Evolutionary conservation across 371 early-diverging fungal species (phyloP), one percentile per base, ranked within the genome.

Genomic region (Capillidium heterosporum): DNA sequence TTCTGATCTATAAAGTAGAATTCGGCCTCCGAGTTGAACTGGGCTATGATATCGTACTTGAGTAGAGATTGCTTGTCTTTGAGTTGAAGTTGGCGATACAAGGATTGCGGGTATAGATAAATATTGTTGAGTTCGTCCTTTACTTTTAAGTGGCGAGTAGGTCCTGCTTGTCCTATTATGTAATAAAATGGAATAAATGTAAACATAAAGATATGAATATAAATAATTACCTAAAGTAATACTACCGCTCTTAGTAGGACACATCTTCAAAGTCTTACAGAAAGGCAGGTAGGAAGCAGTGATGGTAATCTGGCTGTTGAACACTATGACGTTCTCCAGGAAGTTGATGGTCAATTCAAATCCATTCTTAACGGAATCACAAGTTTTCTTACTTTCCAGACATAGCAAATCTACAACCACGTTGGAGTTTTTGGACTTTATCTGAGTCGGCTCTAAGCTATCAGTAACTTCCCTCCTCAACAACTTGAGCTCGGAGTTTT

Each of bases 71-170:
- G 63, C 24, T 59, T 59, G 13, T 56, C 52, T 19, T 64, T 46
- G 8, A 58, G 11, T 1, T 57, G 60, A 19, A 69, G 66, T 44
- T 84, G 82, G 57, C 81, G 81, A 11, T 79, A 61, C 23, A 81
- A 52, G 26, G 77, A 71, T 59, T 84, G 84, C 28, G 84, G 80
- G 59, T 81, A 81, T 61, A 80, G 70, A 35, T 75, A 51, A 1
- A 63, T 66, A 48, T 62, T 66, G 32, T 67, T 64, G 46, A 71
- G 70, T 15, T 65, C 61, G 55, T 72, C 72, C 17, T 60, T 56
- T 64, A 73, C 67, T 1, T 67, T 40, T 48, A 68, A 68, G 13
- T 71, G 71, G 47, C 72, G 65, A 0, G 75, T 61, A 3, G 78
- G 72, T 10, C 62, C 57, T 44, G 67, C 65, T 17, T 68, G 60